Percentiles rank a stretch among this genome's conserved stretches.
Conservation (phyloP, 208 protist species). For the Tritrichomonas musculus region DNA sequence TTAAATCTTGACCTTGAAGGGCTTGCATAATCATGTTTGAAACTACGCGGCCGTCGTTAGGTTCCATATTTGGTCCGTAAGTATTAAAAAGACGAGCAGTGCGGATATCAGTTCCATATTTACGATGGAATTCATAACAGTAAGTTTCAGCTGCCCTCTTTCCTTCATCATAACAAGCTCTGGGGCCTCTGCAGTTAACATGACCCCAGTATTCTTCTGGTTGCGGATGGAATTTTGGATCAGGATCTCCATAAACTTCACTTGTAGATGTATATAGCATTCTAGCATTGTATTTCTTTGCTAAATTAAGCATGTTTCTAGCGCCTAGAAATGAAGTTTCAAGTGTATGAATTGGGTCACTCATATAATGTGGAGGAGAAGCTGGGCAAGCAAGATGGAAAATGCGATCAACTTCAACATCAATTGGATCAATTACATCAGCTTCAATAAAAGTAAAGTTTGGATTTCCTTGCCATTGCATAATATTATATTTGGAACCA, state of each 20-base stretch:
- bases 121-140: conserved; percentile 70
- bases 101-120: conserved; percentile 50
- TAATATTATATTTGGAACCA: conserved; percentile 62
- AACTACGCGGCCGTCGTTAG: conserved; percentile 80
- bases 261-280: conserved; percentile 71
- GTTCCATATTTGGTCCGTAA: conserved; percentile 79
- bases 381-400: conserved; percentile 85
- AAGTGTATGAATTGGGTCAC: conserved; percentile 75
- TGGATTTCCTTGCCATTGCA: conserved; percentile 56
- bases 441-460: conserved; percentile 73
- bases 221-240: conserved; percentile 67
- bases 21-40: conserved; percentile 80
- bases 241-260: conserved; percentile 81
- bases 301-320: conserved; percentile 74
- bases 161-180: conserved; percentile 85
- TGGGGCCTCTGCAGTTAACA: conserved; percentile 61
- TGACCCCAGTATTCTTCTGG: conserved; percentile 69
- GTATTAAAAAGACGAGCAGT: conserved; percentile 90
- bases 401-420: conserved; percentile 66
- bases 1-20: conserved; percentile 60
- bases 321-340: conserved; percentile 77
- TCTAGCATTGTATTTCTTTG: conserved; percentile 58
- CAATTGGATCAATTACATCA: conserved; percentile 53
- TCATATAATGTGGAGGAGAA: conserved; percentile 73
- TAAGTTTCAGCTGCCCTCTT: conserved; percentile 80